Base-by-base conservation (phyloP, 2,329 filamentous ascomycete genomes). In the Beauveria scarabaeidicola region DNA sequence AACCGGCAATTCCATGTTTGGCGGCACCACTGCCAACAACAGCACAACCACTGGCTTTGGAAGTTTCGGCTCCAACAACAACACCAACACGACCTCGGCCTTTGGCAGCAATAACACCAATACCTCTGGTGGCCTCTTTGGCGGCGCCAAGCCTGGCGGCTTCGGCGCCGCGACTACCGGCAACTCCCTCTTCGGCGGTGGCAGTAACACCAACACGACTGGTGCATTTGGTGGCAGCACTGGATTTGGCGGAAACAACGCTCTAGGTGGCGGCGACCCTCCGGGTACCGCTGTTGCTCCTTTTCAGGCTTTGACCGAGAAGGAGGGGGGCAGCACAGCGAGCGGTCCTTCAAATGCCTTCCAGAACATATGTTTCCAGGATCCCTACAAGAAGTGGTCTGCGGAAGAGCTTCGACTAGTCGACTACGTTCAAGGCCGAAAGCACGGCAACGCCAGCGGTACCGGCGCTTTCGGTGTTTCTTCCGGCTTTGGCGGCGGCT, bases 371-470 rank as follows among this genome's bases (percentile, higher is more conserved):
- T 77, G 87, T 23, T 91, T 93, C 71, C 87, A 89, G 74, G 85
- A 87, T 25, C 83, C 88, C 1, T 95, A 93, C 76, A 87, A 86
- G 72, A 95, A 94, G 71, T 97, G 88, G 78, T 97, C 93, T 10
- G 84, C 90, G n/a, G 94, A 90, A 67, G 88, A 94, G 72, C 75
- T 94, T 58, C 82, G 90, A 68, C 74, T 96, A 62, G 90, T 85
- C 50, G 94, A 99, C 73, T 99, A 99, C 71, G 83, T 87, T 61
- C 89, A 92, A 72, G 92, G 92, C 54, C 86, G 92, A 61, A 87
- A 88, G 58, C 90, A 84, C 70, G 94, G 92, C 38, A 96, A 93
- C 73, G 81, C 83, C 46, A 90, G 88, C 63, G 91, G 90, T 32
- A 88, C 91, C 64, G 91, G 91, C 61, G 89, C 88, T 8, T 97